Evolutionary conservation across 2,329 filamentous ascomycete species (phyloP).

Genomic region (Xylariales sp.): DNA sequence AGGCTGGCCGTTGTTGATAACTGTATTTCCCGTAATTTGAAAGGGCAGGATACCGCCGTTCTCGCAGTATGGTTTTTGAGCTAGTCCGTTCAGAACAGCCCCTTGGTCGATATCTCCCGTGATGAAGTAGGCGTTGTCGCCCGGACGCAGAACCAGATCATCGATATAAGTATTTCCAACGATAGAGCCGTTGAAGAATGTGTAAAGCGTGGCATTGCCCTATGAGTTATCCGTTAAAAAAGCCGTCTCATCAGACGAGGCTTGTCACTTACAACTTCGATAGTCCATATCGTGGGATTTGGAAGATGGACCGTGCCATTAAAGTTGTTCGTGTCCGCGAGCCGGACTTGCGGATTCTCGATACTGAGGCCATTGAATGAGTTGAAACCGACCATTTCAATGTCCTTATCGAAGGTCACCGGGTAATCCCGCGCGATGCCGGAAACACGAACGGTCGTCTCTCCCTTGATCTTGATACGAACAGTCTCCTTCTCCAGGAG

Average conservation of each 20-base stretch:
- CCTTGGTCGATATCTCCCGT: slow-evolving; percentile 48
- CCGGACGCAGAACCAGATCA: slow-evolving; percentile 51
- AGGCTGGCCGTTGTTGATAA: slow-evolving; percentile 45
- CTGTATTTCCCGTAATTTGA: slow-evolving; percentile 47
- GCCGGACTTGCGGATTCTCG: slow-evolving; percentile 42
- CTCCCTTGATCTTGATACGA: slow-evolving; percentile 45
- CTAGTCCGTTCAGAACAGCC: slow-evolving; percentile 40
- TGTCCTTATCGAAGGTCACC: slow-evolving; percentile 53
- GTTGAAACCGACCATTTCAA: slow-evolving; percentile 47
- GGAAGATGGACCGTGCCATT: slow-evolving; percentile 54
- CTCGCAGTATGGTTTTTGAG: slow-evolving; percentile 44
- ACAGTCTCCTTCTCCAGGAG: slow-evolving; percentile 48
- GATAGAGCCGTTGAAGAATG: slow-evolving; percentile 44
- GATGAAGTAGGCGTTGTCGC: slow-evolving; percentile 52
- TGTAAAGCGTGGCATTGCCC: slow-evolving; percentile 60
- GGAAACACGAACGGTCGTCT: slow-evolving; percentile 45
- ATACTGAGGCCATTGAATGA: slow-evolving; percentile 52
- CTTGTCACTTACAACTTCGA: slow-evolving; percentile 59
- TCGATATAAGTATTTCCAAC: slow-evolving; percentile 55
- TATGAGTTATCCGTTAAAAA: no score
- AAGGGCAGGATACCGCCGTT: slow-evolving; percentile 48
- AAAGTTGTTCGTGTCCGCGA: slow-evolving; percentile 52
- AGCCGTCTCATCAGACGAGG: no score
- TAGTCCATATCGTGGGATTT: slow-evolving; percentile 59
- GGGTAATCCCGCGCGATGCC: slow-evolving; percentile 44